Conservation (phyloP, 208 protist genomes). For the Phytomonas sp. region DNA sequence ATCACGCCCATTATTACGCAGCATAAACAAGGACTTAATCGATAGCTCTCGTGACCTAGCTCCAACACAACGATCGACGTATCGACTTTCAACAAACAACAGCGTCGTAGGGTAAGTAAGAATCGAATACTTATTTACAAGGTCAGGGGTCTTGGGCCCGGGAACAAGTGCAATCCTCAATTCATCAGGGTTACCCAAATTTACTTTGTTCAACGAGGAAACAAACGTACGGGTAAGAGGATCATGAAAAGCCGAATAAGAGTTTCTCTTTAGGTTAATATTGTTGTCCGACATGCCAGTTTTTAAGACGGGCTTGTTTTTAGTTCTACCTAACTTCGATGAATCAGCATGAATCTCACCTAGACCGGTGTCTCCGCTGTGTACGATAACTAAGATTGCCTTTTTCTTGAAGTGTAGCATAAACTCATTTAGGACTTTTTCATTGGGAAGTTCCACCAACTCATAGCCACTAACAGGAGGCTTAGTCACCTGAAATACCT, state of each 20-base stretch:
- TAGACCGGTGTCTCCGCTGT: constrained; percentile 33
- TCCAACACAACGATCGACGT: constrained; percentile 55
- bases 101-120: constrained; percentile 70
- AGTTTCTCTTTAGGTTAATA: not conserved
- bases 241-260: constrained; percentile 16
- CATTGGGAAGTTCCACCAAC: constrained; percentile 75
- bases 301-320: not conserved
- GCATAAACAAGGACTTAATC: constrained; percentile 77
- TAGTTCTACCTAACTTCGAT: no score
- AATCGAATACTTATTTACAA: constrained; percentile 64
- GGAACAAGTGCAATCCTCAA: constrained; percentile 72
- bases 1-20: constrained; percentile 60
- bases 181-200: constrained; percentile 66
- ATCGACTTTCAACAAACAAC: constrained; percentile 65
- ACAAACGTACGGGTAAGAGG: constrained; percentile 67
- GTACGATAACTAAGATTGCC: constrained; percentile 53
- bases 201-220: constrained; percentile 69
- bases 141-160: constrained; percentile 39
- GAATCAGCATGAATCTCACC: not conserved
- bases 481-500: constrained; percentile 53
- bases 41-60: constrained; percentile 60
- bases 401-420: constrained; percentile 51
- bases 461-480: constrained; percentile 76
- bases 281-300: not conserved
- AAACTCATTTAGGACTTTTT: constrained; percentile 64